A percentile compares a stretch with the other conserved stretches of the same genome.
Conservation (phyloP, 140 eudicot genomes). For the Anethum foeniculum region DNA sequence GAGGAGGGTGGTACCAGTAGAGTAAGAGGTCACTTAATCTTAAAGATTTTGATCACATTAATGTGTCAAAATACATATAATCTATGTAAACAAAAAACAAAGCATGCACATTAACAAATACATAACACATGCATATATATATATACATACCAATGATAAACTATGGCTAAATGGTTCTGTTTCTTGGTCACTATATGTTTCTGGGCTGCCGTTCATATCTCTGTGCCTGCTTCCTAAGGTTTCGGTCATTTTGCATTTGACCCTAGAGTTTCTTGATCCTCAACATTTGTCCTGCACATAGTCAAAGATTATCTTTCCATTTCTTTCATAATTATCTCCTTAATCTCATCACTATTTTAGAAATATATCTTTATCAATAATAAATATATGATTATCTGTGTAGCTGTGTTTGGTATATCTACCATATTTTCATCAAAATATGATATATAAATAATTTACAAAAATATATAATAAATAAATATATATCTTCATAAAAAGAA, state of each 20-base stretch:
- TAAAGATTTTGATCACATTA: no score
- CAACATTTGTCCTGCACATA: neutral
- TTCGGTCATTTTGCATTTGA: neutral
- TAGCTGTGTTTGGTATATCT: no score
- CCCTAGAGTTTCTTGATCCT: neutral
- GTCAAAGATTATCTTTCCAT: constrained; percentile 2
- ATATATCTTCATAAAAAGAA: no score
- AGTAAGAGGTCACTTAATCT: no score
- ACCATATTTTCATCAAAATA: no score
- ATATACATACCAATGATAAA: neutral
- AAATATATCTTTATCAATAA: no score
- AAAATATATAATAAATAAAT: no score
- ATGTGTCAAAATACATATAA: neutral
- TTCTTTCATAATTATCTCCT: neutral
- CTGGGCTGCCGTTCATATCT: neutral
- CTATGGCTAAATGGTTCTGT: neutral
- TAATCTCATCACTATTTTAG: no score
- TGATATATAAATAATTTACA: no score
- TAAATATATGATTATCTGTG: no score
- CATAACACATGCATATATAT: neutral
- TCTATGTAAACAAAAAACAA: neutral
- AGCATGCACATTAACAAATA: neutral
- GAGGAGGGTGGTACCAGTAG: no score
- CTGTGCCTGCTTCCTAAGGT: neutral
- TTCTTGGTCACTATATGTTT: neutral